Percentiles rank a stretch among this genome's conserved stretches.
phyloP scores from a whole-genome alignment of 257 asterid species.

The Solanum gracilifrons region DNA sequence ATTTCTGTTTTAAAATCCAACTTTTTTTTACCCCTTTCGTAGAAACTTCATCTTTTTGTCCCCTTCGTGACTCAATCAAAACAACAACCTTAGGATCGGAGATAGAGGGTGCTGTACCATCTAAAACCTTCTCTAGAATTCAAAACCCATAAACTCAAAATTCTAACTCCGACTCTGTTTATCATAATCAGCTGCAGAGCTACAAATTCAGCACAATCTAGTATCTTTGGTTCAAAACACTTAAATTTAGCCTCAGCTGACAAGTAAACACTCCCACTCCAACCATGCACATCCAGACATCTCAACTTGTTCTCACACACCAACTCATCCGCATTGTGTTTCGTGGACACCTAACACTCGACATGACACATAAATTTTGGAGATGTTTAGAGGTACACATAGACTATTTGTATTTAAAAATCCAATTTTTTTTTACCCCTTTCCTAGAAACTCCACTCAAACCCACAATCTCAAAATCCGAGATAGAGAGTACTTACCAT shows the following conservation, averaged over 20 bases:
- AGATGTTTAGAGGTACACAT: background rate
- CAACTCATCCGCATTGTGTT: background rate
- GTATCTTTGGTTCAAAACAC: background rate
- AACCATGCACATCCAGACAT: background rate
- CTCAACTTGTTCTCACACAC: background rate
- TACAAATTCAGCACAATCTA: background rate
- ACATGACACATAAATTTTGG: background rate
- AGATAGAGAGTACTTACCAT: no score
- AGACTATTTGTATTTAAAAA: background rate
- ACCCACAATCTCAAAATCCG: background rate
- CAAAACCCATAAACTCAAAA: background rate
- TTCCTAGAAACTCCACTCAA: background rate
- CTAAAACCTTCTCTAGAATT: background rate
- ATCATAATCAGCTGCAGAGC: background rate
- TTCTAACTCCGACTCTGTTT: accelerated
- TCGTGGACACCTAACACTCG: background rate
- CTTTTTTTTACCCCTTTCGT: no score
- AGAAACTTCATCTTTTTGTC: background rate
- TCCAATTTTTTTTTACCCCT: background rate
- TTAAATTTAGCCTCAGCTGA: background rate
- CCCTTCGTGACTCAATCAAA: background rate
- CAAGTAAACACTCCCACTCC: background rate
- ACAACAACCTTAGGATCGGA: background rate
- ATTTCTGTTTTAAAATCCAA: background rate
- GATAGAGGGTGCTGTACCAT: background rate